Evolutionary conservation across 441 rosid genomes (phyloP).

Genomic region (Breynia disticha): DNA sequence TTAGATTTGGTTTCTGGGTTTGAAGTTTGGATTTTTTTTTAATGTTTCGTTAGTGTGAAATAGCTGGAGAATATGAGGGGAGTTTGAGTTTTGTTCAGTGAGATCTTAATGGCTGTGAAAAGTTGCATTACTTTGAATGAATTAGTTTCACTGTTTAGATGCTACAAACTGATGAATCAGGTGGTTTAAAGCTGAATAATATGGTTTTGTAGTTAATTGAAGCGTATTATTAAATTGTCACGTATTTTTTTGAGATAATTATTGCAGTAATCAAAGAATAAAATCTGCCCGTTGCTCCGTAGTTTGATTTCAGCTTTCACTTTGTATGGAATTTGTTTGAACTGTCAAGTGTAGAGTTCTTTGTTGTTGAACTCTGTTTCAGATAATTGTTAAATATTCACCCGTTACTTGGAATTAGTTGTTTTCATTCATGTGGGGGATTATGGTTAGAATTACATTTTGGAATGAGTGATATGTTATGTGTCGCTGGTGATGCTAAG

Average conservation of each 20-base stretch:
- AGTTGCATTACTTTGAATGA: background rate
- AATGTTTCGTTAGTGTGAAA: background rate
- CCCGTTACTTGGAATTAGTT: background rate
- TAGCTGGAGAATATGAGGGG: constrained; percentile 5
- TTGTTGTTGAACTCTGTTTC: background rate
- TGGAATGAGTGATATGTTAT: background rate
- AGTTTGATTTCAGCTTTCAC: background rate
- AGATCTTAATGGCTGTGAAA: background rate
- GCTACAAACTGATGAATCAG: background rate
- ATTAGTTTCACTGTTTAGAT: background rate
- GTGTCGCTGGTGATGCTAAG: constrained; percentile 2
- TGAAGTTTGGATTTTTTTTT: too few species aligned
- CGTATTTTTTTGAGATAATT: too few species aligned
- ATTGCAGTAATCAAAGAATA: background rate
- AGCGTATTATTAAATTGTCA: too few species aligned
- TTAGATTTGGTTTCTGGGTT: too few species aligned
- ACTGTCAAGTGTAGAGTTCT: background rate
- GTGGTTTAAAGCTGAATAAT: background rate
- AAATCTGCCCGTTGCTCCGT: too few species aligned
- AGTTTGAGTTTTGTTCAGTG: constrained; percentile 5
- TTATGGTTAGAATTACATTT: background rate
- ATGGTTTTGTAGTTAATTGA: background rate
- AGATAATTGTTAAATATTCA: background rate
- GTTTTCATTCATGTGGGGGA: background rate
- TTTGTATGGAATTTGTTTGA: background rate